Conservation (phyloP, 768 basidiomycete species). For the Panaeolus cyanescens region DNA sequence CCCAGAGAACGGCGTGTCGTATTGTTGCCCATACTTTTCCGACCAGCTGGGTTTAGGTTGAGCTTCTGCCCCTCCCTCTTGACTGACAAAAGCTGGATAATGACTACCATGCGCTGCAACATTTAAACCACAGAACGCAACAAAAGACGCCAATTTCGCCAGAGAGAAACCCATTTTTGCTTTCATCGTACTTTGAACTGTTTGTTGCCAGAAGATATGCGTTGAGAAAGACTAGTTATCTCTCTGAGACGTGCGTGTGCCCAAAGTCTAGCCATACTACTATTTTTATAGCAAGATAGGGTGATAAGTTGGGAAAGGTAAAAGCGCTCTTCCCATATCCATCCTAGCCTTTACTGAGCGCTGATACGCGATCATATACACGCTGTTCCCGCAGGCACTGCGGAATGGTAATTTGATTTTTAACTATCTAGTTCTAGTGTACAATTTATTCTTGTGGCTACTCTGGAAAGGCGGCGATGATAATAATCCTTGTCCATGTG, state of each 20-base stretch:
- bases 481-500: background rate
- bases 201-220: background rate
- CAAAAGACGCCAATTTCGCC: background rate
- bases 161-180: background rate
- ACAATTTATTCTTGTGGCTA: background rate
- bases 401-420: background rate
- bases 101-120: background rate
- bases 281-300: background rate
- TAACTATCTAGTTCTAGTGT: background rate
- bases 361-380: background rate
- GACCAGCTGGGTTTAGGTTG: conserved; percentile 47
- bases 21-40: conserved; percentile 73
- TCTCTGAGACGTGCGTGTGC: background rate
- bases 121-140: background rate
- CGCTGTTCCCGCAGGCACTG: background rate
- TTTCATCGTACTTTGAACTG: background rate
- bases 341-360: background rate
- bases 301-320: background rate
- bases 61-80: background rate
- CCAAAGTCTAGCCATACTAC: background rate
- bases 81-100: background rate
- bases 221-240: background rate
- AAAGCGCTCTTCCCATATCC: background rate
- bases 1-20: conserved; percentile 78
- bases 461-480: background rate